Evolutionary conservation across 2,329 filamentous ascomycete genomes (phyloP), one percentile per base, ranked within the genome.

Genomic region (Fusarium coffeatum): DNA sequence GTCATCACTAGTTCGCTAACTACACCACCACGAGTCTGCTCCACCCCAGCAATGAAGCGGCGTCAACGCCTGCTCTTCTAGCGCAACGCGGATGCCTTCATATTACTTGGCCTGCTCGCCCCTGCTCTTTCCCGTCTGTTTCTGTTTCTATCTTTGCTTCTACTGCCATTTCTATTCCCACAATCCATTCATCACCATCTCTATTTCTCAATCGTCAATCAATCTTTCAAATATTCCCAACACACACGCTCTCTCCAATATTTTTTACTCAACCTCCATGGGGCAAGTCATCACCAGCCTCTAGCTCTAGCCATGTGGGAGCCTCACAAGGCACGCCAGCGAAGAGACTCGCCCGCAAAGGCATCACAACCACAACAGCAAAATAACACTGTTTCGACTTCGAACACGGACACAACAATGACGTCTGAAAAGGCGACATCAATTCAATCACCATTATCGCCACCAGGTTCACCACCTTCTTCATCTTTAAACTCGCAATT

Each of bases 11-110:
- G 42, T 27, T 34, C 42, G 41, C 58, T 63, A 37, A 37, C 40
- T 47, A 51, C 42, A 64, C 60, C 58, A 64, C 42, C 58, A 30
- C 28, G 32, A 66, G 55, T 63, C 41, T 40, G 60, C 59, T 73
- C 74, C 72, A 75, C 73, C 63, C 62, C 54, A 71, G 66, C 65
- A 71, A 59, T 64, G 65, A 60, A 64, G 64, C 74, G 73, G 74
- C 74, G 72, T 75, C 66, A 67, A 73, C 74, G 68, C 73, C 72
- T 69, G 64, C 49, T 73, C 65, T 54, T 64, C 68, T 72, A 76
- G 72, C 72, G 72, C 74, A 74, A 71, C 64, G 72, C 69, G 70
- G 72, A 75, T 76, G 64, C 71, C 74, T 71, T 76, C 74, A 76
- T 76, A 76, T 71, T 76, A 69, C 69, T 57, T 56, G 50, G 48